Evolutionary conservation across 768 basidiomycete species (phyloP), one percentile per base, ranked within the genome.

Genomic region (Hypsizygus marmoreus): DNA sequence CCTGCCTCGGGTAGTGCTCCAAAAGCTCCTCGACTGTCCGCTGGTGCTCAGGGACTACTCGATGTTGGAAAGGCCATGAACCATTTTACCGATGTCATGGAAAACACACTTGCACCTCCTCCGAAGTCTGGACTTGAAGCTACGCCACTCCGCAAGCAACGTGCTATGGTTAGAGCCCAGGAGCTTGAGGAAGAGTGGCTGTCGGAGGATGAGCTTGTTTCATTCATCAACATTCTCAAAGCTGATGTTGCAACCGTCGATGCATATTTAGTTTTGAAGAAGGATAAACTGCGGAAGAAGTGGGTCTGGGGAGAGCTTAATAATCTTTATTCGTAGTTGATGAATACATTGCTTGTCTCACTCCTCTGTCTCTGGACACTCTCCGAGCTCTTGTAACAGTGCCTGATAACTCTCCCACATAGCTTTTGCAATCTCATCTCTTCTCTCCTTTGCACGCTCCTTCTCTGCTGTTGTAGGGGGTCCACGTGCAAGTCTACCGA

Each of bases 111-210:
- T 29, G 14, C 37, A 17, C 45, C n/a, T 1, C n/a, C n/a, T n/a
- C 11, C 8, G 4, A 11, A 24, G 13, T 32, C 37, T 14, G 29
- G 4, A n/a, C 23, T 46, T 26, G 36, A 46, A 7, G 37, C 29
- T 16, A 40, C 45, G 20, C 30, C 45, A 4, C 6, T 19, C 14
- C n/a, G 30, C 28, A 46, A 46, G 29, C 28, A 40, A 19, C 20
- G 20, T 14, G 36, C 45, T 10, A 40, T 46, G 6, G 4, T 10
- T 8, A 32, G 24, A n/a, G 29, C 29, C n/a, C 37, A 46, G 30
- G 37, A 46, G 11, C 29, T 46, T 19, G 37, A 46, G 24, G 29
- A 37, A 12, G 45, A 26, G 23, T 46, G 29, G 45, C 28, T 46
- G n/a, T 46, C 28, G 7, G 36, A 46, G 19, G 19, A 46, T 32